Evolutionary conservation across 2,329 filamentous ascomycete genomes (phyloP), one percentile per base, ranked within the genome.

Genomic region (Basipetospora chlamydospora): DNA sequence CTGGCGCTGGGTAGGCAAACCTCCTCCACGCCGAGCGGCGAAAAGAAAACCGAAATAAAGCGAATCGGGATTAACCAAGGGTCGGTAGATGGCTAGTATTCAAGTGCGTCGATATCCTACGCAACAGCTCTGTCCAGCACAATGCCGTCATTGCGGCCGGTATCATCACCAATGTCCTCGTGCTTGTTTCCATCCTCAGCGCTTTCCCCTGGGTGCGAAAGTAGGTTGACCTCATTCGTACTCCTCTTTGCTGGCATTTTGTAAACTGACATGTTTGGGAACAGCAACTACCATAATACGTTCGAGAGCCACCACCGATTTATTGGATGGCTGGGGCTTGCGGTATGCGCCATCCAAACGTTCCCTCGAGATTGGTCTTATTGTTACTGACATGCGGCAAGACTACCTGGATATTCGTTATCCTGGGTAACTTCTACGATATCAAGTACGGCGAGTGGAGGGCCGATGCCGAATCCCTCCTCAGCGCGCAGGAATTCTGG

Each of bases 241-340:
- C n/a, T n/a, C n/a, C n/a, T n/a, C n/a, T n/a, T n/a, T n/a, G n/a
- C n/a, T n/a, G n/a, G n/a, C n/a, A n/a, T n/a, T n/a, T n/a, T n/a
- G 28, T 17, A 6, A 29, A 20, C 28, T 31, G 6, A 18, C 18
- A n/a, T 22, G 12, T 16, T n/a, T 20, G n/a, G 18, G 16, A 32
- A 42, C 26, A 59, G 55, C 42, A 48, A 54, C 39, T 53, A 60
- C 42, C 58, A 60, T 43, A 60, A 61, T 41, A 46, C 54, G 5
- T 61, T 60, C 36, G 58, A 61, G 42, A 49, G 48, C 10, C 55
- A 59, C 36, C 58, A 61, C 41, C 56, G 58, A 15, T 60, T 61
- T 39, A 55, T 59, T 17, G 58, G 58, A 16, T 60, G 58, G 58
- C 39, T 59, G 4, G 57, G 57, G 23, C 43, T 60, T 22, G 55